Percentiles rank a stretch among this genome's conserved stretches.
phyloP scores from a whole-genome alignment of 2,329 filamentous ascomycete genomes.

The Epichloe elymi region DNA sequence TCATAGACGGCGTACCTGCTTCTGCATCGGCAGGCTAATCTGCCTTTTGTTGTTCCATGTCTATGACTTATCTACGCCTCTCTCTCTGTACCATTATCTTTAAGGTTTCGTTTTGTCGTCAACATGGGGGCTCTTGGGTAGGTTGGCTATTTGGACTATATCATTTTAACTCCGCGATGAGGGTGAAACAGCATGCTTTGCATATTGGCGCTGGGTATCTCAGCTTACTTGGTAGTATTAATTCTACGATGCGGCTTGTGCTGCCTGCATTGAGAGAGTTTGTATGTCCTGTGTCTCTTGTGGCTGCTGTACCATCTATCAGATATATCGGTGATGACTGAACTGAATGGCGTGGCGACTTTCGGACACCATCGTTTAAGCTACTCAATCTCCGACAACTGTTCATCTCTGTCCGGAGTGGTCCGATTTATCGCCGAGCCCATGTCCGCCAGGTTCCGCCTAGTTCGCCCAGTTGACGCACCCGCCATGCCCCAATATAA shows the following conservation, averaged over 20 bases:
- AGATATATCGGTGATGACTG: no score
- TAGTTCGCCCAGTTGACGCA: neutral
- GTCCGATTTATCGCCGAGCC: constrained; percentile 13
- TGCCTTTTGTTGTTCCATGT: neutral
- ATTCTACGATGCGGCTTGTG: neutral
- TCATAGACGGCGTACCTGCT: constrained; percentile 1
- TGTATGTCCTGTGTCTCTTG: no score
- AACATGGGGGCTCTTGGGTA: neutral
- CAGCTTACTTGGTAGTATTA: neutral
- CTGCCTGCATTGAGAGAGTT: neutral
- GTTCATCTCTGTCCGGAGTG: neutral
- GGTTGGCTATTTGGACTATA: neutral
- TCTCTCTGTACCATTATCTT: no score
- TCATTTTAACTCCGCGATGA: neutral
- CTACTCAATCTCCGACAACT: neutral
- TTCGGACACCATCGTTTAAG: no score
- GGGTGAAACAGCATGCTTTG: neutral
- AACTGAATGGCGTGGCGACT: no score
- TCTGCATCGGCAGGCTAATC: neutral
- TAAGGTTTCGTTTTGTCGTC: neutral
- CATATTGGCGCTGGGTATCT: constrained; percentile 1
- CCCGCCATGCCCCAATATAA: neutral
- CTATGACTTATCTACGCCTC: neutral
- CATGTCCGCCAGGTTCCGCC: neutral
- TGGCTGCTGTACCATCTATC: no score